phyloP scores from a whole-genome alignment of 2,329 filamentous ascomycete genomes.

The Chalaropsis thielavioides region DNA sequence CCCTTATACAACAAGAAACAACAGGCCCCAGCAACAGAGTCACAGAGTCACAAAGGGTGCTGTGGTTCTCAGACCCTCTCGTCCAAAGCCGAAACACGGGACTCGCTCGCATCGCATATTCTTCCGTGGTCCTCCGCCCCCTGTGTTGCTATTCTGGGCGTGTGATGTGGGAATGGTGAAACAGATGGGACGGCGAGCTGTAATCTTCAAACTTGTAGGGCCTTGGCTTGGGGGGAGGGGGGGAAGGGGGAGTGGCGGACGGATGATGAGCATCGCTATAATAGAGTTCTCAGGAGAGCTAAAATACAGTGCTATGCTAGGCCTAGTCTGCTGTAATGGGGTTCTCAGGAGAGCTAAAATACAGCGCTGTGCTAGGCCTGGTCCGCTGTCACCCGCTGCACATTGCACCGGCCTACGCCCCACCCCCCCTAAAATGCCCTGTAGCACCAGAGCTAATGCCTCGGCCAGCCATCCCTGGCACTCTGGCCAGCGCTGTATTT shows the following conservation, averaged over 20 bases:
- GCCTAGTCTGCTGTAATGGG: too few species aligned
- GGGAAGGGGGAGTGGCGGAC: neutral
- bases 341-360: too few species aligned
- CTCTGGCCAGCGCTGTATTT: neutral
- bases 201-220: neutral
- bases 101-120: slow-evolving; percentile 1
- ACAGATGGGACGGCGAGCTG: neutral
- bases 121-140: neutral
- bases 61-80: neutral
- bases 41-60: too few species aligned
- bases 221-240: neutral
- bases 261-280: neutral
- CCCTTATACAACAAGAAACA: neutral
- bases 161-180: neutral
- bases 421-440: neutral
- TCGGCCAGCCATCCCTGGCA: neutral
- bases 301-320: too few species aligned
- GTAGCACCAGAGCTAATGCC: too few species aligned
- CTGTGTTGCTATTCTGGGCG: neutral
- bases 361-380: too few species aligned
- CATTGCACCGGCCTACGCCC: neutral
- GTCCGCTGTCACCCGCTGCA: neutral
- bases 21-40: neutral
- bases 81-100: neutral
- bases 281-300: neutral